Evolutionary conservation across 306 rosid genomes (phyloP), one percentile per base, ranked within the genome.

Genomic region (Pyrus communis): DNA sequence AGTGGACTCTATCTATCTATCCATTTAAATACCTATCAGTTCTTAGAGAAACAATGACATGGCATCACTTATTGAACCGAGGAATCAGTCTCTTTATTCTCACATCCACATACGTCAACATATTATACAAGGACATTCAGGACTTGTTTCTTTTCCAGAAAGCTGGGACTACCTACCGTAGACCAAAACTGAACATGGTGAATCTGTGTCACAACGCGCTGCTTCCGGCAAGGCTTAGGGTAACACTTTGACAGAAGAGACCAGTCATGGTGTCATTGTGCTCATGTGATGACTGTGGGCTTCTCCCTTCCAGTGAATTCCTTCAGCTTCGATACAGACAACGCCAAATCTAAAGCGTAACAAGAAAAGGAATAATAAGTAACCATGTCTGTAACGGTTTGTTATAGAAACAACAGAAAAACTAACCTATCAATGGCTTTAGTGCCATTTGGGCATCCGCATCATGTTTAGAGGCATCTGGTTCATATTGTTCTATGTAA

Each of bases 271-370:
- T 80, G 73, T 73, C 77, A 30, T 69, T 78, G 59, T 74, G 76
- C n/a, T 83, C 83, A 96, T 78, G 99, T 92, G 87, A 96, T 93
- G 81, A 96, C 99, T 60, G 99, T 96, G 59, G 99, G 99, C 78
- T 89, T 86, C 68, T 92, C 91, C 81, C 97, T 93, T 77, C 99
- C 97, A 8, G 98, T 96, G 91, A 88, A 91, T 8, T 91, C 99
- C 92, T 87, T 86, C 83, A 96, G 86, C 86, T 89, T 89, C 14
- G 98, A 96, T 70, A 91, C 58, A 1, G 94, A 88, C 62, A 96
- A 77, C 31, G 97, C 99, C 90, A 96, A 86, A 86, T 96, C 99
- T 95, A 81, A 68, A 77, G 17, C 75, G 73, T 54, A 74, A 68
- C 45, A 15, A 82, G 74, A 80, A 33, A 74, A 46, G 69, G 74